These are phyloP conservation scores for Nemania sp. DNA, from an alignment of 2,329 filamentous ascomycete species.

Conservation along the genomic window DNA sequence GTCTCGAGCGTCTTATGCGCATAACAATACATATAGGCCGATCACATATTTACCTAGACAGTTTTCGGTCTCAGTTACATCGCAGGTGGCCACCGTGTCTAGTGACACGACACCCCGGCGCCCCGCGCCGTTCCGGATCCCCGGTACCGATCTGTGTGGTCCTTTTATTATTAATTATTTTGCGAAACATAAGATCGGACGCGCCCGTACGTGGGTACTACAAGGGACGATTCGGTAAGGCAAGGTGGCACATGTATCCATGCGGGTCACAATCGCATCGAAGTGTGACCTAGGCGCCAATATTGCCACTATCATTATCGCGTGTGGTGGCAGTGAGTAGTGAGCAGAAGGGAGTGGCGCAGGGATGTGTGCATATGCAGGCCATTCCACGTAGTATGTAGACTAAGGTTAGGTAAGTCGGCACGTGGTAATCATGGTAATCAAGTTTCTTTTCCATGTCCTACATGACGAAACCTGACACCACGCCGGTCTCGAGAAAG, in stretches of 20 bases:
- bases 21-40: neutral
- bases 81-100: neutral
- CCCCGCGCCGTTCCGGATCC: constrained; percentile 7
- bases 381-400: neutral
- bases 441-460: neutral
- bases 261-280: neutral
- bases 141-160: constrained; percentile 25
- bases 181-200: neutral
- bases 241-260: constrained; percentile 10
- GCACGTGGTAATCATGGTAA: constrained; percentile 1
- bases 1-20: neutral
- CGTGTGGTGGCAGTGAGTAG: constrained; percentile 20
- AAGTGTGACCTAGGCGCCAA: neutral
- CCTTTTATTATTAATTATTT: neutral
- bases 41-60: no score
- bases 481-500: neutral
- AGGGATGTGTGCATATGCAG: constrained; percentile 30
- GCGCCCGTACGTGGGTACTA: neutral
- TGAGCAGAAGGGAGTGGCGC: constrained; percentile 15
- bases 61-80: neutral
- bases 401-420: constrained; percentile 14
- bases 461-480: neutral
- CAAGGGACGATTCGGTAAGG: neutral
- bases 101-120: neutral
- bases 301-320: constrained; percentile 1